Base-by-base conservation (phyloP, 2,329 filamentous ascomycete genomes). In the Pyrenophora teres region DNA sequence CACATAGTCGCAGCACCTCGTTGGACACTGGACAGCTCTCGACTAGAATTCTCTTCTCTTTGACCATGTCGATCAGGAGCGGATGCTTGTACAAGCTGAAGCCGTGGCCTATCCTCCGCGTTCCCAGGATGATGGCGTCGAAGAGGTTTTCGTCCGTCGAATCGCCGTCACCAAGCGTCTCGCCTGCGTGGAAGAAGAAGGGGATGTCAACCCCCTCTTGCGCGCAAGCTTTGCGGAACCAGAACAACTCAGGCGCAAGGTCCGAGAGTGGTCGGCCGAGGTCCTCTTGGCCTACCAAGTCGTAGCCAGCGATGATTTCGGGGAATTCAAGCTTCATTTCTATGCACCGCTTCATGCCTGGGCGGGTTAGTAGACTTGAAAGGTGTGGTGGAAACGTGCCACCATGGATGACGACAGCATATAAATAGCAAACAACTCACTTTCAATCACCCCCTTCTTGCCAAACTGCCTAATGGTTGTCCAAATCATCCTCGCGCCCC, bases 131-230 rank as follows among this genome's bases (percentile, higher is more conserved):
- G 12, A 97, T 82, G 0, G 92, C 92, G 70, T 97, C 92, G 70
- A 92, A 96, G 3, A 97, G 81, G 72, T 97, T 97, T 57, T 85
- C 79, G 66, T 97, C 92, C 0, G 88, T 87, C 16, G 80, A 81
- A 61, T 86, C 87, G 23, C 91, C 92, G 54, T 89, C 86, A 13
- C 90, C 91, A 0, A 96, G 83, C 30, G 86, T 90, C 75, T 97
- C 92, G 59, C 92, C 93, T 0, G 93, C 92, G 71, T 97, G 92
- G 78, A 97, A 95, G 79, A 96, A 96, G 78, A 97, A 96, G 0
- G 93, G 93, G 8, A 99, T 86, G 42, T 91, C 85, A 32, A 97
- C 83, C 2, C 83, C 85, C 65, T 91, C 87, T 67, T 89, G 81
- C 0, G 84, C 83, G 71, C 92, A 97, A 63, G 88, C 84, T 73